phyloP scores from a whole-genome alignment of 2,329 filamentous ascomycete species.

The Fusarium goolgardi region DNA sequence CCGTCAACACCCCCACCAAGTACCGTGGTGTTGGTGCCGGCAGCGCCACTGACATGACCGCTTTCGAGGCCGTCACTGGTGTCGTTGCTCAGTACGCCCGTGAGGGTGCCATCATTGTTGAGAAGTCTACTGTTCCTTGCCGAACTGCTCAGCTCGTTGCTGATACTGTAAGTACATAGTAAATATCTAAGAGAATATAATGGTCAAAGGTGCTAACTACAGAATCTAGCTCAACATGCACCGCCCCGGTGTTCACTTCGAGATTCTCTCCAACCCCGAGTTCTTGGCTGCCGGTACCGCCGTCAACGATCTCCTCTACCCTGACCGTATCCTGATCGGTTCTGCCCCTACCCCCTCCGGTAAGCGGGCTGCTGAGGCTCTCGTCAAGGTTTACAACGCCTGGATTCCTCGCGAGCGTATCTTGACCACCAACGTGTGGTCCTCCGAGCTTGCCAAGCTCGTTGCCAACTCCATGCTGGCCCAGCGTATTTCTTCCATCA shows the following conservation, averaged over 20 bases:
- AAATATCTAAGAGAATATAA: not conserved
- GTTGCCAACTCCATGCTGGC: constrained; percentile 84
- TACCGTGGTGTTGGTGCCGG: constrained; percentile 75
- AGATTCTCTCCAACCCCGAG: constrained; percentile 84
- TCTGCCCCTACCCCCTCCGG: constrained; percentile 71
- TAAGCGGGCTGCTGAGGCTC: constrained; percentile 68
- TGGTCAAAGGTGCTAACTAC: constrained; percentile 13
- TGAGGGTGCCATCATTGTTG: constrained; percentile 77
- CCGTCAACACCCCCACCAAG: constrained; percentile 85
- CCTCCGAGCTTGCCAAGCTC: constrained; percentile 81
- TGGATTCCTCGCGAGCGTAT: constrained; percentile 78
- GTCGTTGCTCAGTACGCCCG: constrained; percentile 75
- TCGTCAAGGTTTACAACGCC: constrained; percentile 73
- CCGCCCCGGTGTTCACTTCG: constrained; percentile 73
- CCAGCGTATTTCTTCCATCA: constrained; percentile 84
- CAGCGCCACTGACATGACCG: constrained; percentile 77
- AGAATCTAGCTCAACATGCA: constrained; percentile 63
- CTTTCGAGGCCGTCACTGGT: constrained; percentile 75
- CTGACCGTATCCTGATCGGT: constrained; percentile 81
- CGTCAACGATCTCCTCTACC: constrained; percentile 74
- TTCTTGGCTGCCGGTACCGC: constrained; percentile 84
- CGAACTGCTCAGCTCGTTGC: constrained; percentile 76
- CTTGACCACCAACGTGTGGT: constrained; percentile 79
- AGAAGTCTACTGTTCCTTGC: constrained; percentile 85
- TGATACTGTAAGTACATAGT: constrained; percentile 66